Base-by-base conservation (phyloP, 2,329 filamentous ascomycete species). In the Rhexocercosporidium sp. region DNA sequence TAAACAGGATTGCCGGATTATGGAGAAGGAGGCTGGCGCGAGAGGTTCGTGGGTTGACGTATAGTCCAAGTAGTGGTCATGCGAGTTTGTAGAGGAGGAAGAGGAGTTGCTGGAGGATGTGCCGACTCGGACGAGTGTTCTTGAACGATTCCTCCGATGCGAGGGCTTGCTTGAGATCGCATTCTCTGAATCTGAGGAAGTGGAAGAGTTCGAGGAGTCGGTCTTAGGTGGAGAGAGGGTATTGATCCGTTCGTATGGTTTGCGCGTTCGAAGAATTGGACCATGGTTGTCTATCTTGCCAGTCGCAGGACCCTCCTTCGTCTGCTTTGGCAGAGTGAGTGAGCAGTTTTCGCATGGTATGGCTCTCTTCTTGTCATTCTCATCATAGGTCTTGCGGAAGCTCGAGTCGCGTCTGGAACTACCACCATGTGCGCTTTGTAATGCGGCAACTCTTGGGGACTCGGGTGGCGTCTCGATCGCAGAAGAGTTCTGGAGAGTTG, bases 291-390 rank as follows among this genome's bases (percentile, higher is more conserved):
- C 72, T 6, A 71, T 49, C 47, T 64, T 70, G 12, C 54, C 69
- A 22, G 70, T 59, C 4, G 70, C 31, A 3, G 68, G 25, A 34
- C 71, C 67, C 14, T 79, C 77, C 62, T 77, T 77, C 25, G 77
- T 76, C 59, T 81, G 80, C 72, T 82, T 82, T 0, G 89, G 89
- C 8, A 91, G 78, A 0, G 88, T 91, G 73, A 91, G 83, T 66
- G 88, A 88, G 76, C 89, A 91, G 77, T 90, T 91, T 69, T 90
- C 86, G 76, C 89, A 91, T 25, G 88, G 88, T 8, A 84, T 86
- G 62, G 88, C 86, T 66, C 86, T 85, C 76, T 85, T 87, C 51
- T 86, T 89, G 29, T 88, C 87, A n/a, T 85, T 85, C 68, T 90
- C 87, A 71, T 90, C 87, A 70, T 90, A 90, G 0, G 88, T 90